Evolutionary conservation across 257 asterid species (phyloP).

Genomic region (Solanum chmielewskii): DNA sequence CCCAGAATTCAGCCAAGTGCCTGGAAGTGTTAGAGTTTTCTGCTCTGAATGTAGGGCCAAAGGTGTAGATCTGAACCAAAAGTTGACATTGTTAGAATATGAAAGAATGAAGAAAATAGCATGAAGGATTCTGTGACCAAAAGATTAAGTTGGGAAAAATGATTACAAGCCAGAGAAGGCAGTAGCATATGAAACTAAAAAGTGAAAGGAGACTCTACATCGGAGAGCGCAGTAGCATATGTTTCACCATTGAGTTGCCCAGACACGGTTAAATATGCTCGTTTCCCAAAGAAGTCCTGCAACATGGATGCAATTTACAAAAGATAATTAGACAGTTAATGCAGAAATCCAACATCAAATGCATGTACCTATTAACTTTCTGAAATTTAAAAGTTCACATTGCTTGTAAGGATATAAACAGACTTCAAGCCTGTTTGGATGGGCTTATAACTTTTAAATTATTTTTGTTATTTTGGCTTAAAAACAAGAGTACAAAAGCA

Average conservation of each 20-base stretch:
- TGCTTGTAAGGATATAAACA: background rate
- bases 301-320: conserved; percentile 3
- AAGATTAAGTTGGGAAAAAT: background rate
- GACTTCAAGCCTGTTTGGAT: background rate
- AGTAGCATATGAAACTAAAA: background rate
- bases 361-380: background rate
- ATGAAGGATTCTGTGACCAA: background rate
- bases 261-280: conserved; percentile 91
- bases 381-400: background rate
- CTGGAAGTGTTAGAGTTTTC: conserved; percentile 96
- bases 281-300: conserved; percentile 97
- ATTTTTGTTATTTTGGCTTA: background rate
- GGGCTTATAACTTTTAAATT: background rate
- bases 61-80: conserved; percentile 74
- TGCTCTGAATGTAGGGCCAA: conserved; percentile 99
- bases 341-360: background rate
- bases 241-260: conserved; percentile 98
- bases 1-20: conserved; percentile 98
- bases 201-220: conserved; percentile 38
- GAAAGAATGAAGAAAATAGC: background rate
- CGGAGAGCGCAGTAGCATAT: conserved; percentile 92
- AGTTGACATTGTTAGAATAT: conserved; percentile 1
- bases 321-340: background rate
- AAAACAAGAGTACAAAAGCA: background rate
- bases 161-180: conserved; percentile 1